Base-by-base conservation (phyloP, 2,329 filamentous ascomycete genomes). In the Calonectria henricotiae region DNA sequence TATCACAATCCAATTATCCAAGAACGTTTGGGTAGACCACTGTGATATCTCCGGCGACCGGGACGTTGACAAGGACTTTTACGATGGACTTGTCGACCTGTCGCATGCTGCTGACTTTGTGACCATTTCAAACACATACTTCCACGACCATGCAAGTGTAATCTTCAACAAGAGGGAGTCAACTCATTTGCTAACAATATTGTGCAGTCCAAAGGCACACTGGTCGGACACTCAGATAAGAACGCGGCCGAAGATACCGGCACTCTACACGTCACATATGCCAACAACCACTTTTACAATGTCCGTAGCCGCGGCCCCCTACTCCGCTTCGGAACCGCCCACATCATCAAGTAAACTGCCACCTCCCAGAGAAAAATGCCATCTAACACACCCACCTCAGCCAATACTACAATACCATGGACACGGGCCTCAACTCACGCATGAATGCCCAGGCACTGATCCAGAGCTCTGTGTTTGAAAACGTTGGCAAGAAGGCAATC, bases 291-390 rank as follows among this genome's bases (percentile, higher is more conserved):
- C 83, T 91, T 85, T 82, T 74, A 80, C 70, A 90, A 91, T 80
- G 81, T 91, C 71, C 88, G 90, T 82, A 89, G 87, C 15, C 89
- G 90, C 65, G 83, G 82, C 0, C 90, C 90, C 0, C 88, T 86
- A 3, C 78, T 91, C 75, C 88, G 90, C 70, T 92, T 91, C 80
- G 90, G 90, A 6, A 91, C 88, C 7, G 89, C 84, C 5, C 90
- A 92, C 77, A 73, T 84, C 66, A 82, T 80, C 32, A 55, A 55
- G 51, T 55, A 55, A 25, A 8, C 32, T 39, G 11, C 51, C n/a
- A 39, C 39, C 5, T 55, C n/a, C 32, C 8, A 37, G 20, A 39
- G 6, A 25, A 25, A 25, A 5, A 11, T 17, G 3, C 8, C 8
- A 13, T 55, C 51, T 55, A 55, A 55, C 51, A 39, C 5, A 3